Evolutionary conservation across 805 yeast species (phyloP).

Genomic region (Candida caryicola): DNA sequence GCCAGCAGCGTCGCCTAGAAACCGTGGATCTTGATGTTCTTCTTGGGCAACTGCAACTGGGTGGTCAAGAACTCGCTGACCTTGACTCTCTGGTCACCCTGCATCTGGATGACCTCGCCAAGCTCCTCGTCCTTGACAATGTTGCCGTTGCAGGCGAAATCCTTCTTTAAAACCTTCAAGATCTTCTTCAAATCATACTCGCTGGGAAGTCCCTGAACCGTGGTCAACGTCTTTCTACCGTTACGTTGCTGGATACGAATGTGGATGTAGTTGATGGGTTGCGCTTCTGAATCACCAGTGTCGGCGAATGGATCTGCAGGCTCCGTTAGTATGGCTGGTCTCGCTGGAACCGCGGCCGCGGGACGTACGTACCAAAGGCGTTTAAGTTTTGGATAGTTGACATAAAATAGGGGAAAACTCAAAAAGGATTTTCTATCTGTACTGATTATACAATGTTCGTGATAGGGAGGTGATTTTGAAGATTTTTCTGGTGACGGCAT

Average conservation of each 20-base stretch:
- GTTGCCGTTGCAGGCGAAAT: slow-evolving; percentile 98
- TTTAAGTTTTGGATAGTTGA: slow-evolving; percentile 90
- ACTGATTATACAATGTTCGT: background rate
- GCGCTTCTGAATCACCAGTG: slow-evolving; percentile 98
- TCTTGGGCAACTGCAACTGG: slow-evolving; percentile 87
- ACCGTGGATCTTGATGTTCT: slow-evolving; percentile 97
- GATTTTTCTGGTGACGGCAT: slow-evolving; percentile 1
- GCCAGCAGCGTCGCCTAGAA: slow-evolving; percentile 53
- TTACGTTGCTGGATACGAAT: slow-evolving; percentile 99
- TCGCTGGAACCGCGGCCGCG: background rate
- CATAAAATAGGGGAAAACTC: slow-evolving; percentile 37
- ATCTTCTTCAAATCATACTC: slow-evolving; percentile 95
- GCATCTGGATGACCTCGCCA: slow-evolving; percentile 96
- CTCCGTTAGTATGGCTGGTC: slow-evolving; percentile 5
- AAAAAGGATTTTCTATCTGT: background rate
- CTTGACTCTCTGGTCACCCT: slow-evolving; percentile 98
- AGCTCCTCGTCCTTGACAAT: slow-evolving; percentile 93
- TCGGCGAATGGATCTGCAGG: slow-evolving; percentile 93
- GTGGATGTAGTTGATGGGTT: slow-evolving; percentile 93
- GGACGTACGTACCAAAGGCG: slow-evolving; percentile 56
- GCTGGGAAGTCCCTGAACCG: slow-evolving; percentile 95
- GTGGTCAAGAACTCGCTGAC: slow-evolving; percentile 88
- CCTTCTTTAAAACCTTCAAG: slow-evolving; percentile 90
- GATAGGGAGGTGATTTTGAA: background rate
- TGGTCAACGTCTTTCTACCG: slow-evolving; percentile 97